phyloP scores from a whole-genome alignment of 1,139 yeast species.

The Hyphopichia fennica region DNA sequence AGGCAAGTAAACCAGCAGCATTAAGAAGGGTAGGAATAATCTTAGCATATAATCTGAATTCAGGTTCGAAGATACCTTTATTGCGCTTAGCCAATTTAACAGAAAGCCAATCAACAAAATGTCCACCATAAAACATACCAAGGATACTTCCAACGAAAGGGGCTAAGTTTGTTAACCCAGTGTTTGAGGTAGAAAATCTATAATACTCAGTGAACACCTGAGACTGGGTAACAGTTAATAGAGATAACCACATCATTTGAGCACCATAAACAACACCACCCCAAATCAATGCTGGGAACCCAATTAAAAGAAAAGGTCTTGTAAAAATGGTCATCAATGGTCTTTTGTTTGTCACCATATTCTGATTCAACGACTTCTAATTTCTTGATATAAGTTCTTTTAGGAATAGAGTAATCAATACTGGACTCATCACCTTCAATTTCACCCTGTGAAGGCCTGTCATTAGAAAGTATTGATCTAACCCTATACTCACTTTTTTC shows the following conservation, averaged over 20 bases:
- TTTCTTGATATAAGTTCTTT: slow-evolving; percentile 36
- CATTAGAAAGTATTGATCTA: not conserved
- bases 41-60: slow-evolving; percentile 42
- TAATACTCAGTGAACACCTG: slow-evolving; percentile 35
- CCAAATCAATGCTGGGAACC: slow-evolving; percentile 62
- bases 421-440: slow-evolving; percentile 11
- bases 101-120: slow-evolving; percentile 42
- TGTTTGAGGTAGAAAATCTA: slow-evolving; percentile 30
- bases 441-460: too few species aligned
- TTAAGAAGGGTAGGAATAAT: slow-evolving; percentile 36
- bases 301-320: slow-evolving; percentile 41
- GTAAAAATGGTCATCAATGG: slow-evolving; percentile 38
- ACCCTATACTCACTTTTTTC: too few species aligned
- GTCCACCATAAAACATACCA: slow-evolving; percentile 45
- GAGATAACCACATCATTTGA: slow-evolving; percentile 57
- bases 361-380: slow-evolving; percentile 35
- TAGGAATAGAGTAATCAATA: slow-evolving; percentile 19
- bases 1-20: slow-evolving; percentile 40
- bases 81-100: slow-evolving; percentile 34
- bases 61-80: slow-evolving; percentile 43
- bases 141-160: slow-evolving; percentile 39
- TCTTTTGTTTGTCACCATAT: slow-evolving; percentile 36
- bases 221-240: slow-evolving; percentile 46
- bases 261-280: slow-evolving; percentile 65
- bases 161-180: slow-evolving; percentile 45